Evolutionary conservation across 192 early-diverging fungal genomes (phyloP).

Genomic region (Linnemannia elongata): DNA sequence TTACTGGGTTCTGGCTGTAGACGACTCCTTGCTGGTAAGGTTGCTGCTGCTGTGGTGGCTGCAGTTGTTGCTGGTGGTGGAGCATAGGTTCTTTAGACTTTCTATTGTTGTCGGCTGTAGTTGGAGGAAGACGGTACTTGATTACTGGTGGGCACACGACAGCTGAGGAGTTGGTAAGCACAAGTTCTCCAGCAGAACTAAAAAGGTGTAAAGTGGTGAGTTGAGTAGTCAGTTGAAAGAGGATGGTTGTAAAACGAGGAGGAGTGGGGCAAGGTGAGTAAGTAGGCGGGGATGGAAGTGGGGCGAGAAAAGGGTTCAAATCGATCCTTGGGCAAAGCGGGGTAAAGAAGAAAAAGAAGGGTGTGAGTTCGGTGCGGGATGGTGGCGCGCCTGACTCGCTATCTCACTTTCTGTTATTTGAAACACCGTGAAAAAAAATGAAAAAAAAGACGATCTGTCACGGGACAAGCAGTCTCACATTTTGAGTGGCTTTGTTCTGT

Average conservation of each 20-base stretch:
- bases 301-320: not conserved
- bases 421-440: not conserved
- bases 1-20: slow-evolving; percentile 26
- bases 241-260: not conserved
- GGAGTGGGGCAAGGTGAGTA: not conserved
- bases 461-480: slow-evolving; percentile 4
- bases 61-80: slow-evolving; percentile 9
- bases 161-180: not conserved
- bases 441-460: slow-evolving; percentile 5
- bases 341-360: not conserved
- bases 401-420: not conserved
- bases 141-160: not conserved
- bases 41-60: slow-evolving; percentile 5
- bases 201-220: not conserved
- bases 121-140: not conserved
- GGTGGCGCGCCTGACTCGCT: not conserved
- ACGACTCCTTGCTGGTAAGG: slow-evolving; percentile 15
- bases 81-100: not conserved
- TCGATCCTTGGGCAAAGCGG: slow-evolving; percentile 1
- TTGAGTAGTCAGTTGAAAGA: not conserved
- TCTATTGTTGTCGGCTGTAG: not conserved
- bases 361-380: not conserved
- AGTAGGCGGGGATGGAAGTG: not conserved
- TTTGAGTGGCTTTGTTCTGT: slow-evolving; percentile 9
- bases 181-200: not conserved